Conservation (phyloP, 2,329 filamentous ascomycete genomes). For the Cytospora chrysosperma region DNA sequence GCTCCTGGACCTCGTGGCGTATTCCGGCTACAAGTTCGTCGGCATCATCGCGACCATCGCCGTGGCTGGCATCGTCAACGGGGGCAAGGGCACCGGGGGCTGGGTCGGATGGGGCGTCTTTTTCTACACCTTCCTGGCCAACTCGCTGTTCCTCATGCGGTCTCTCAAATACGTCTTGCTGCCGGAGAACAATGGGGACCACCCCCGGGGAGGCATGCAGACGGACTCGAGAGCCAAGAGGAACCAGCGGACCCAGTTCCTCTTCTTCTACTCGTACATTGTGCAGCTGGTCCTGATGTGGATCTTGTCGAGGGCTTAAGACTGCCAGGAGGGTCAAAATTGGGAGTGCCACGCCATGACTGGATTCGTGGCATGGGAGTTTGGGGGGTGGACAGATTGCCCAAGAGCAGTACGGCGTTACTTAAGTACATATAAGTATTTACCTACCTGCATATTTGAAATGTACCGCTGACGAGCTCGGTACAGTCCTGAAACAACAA, state of each 20-base stretch:
- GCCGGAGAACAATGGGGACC: constrained; percentile 72
- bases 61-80: constrained; percentile 73
- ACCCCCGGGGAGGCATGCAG: constrained; percentile 60
- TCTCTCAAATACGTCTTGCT: constrained; percentile 95
- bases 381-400: not conserved
- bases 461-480: not conserved
- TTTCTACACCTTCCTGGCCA: constrained; percentile 86
- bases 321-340: no score
- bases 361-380: constrained; percentile 8
- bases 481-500: not conserved
- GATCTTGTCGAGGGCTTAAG: constrained; percentile 53
- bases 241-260: constrained; percentile 84
- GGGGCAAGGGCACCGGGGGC: constrained; percentile 77
- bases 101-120: constrained; percentile 91
- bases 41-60: constrained; percentile 89
- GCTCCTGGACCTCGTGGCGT: constrained; percentile 89
- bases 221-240: constrained; percentile 80
- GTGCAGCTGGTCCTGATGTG: constrained; percentile 97
- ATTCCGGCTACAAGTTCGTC: constrained; percentile 98
- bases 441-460: constrained; percentile 9
- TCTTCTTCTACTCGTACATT: constrained; percentile 92
- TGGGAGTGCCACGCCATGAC: not conserved
- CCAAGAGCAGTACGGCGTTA: constrained; percentile 4
- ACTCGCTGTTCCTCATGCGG: constrained; percentile 92
- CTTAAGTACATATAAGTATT: no score